These are phyloP conservation scores for Gossypium schwendimanii DNA, from an alignment of 441 rosid species.

Conservation along the genomic window DNA sequence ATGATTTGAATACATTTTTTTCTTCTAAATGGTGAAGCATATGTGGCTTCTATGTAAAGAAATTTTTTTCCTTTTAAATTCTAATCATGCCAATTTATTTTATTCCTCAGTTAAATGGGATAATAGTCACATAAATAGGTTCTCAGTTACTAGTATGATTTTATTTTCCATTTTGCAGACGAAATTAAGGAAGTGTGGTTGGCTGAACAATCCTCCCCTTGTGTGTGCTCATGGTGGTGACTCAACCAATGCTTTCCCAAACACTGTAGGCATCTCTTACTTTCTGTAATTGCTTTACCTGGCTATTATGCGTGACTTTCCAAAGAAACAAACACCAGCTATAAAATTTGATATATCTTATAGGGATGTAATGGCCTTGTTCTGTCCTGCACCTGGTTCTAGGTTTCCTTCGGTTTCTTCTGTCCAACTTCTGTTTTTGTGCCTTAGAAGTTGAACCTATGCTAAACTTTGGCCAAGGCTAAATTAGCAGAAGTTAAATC, in stretches of 20 bases:
- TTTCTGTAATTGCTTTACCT: conserved; percentile 7
- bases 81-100: not conserved
- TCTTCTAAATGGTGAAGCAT: not conserved
- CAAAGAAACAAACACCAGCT: not conserved
- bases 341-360: not conserved
- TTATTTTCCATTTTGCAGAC: conserved; percentile 26
- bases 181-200: conserved; percentile 56
- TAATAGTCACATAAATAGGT: not conserved
- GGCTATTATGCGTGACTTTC: not conserved
- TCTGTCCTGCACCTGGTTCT: not conserved
- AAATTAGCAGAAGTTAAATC: not conserved
- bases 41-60: not conserved
- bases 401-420: not conserved
- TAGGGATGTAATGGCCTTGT: not conserved
- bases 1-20: not conserved
- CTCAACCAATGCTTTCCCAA: conserved; percentile 69
- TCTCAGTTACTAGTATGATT: not conserved
- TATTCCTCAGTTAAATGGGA: not conserved
- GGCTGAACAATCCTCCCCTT: conserved; percentile 84
- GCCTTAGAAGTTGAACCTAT: not conserved
- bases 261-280: conserved; percentile 48
- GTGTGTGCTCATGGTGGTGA: conserved; percentile 99
- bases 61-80: not conserved
- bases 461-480: not conserved
- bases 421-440: not conserved